phyloP scores from a whole-genome alignment of 1,284 basidiomycete species.

The Ceratorhiza oryzae-sativae region DNA sequence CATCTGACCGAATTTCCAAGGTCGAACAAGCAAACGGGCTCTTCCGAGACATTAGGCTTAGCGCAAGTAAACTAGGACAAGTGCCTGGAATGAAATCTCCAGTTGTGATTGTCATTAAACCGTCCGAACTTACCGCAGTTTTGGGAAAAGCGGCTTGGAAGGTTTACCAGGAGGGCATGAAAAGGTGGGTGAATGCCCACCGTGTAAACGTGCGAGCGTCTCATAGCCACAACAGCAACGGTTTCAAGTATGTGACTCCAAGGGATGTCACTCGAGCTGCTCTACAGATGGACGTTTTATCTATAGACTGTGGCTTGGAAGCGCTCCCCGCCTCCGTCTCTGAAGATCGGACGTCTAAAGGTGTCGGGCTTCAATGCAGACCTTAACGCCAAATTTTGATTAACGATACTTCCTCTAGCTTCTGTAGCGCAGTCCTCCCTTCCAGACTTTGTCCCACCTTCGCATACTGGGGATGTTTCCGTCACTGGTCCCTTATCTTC shows the following conservation, averaged over 20 bases:
- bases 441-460: constrained; percentile 19
- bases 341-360: no score
- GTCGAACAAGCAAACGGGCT: constrained; percentile 20
- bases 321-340: not conserved
- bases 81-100: constrained; percentile 26
- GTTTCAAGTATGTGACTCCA: constrained; percentile 28
- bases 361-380: no score
- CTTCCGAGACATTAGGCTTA: constrained; percentile 9
- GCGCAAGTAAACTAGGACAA: constrained; percentile 7
- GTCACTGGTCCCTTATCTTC: constrained; percentile 1
- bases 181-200: not conserved
- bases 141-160: constrained; percentile 20
- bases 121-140: constrained; percentile 8
- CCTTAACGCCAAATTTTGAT: no score
- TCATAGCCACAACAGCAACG: constrained; percentile 4
- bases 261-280: constrained; percentile 29
- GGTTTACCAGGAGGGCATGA: constrained; percentile 26
- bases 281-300: constrained; percentile 2
- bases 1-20: not conserved
- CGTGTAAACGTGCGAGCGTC: not conserved
- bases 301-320: constrained; percentile 28
- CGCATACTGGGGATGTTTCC: constrained; percentile 20
- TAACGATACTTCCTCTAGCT: no score
- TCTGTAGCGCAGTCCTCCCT: not conserved
- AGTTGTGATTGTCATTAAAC: constrained; percentile 30